Conservation (phyloP, 805 yeast species). For the Zygosaccharomyces rouxii region DNA sequence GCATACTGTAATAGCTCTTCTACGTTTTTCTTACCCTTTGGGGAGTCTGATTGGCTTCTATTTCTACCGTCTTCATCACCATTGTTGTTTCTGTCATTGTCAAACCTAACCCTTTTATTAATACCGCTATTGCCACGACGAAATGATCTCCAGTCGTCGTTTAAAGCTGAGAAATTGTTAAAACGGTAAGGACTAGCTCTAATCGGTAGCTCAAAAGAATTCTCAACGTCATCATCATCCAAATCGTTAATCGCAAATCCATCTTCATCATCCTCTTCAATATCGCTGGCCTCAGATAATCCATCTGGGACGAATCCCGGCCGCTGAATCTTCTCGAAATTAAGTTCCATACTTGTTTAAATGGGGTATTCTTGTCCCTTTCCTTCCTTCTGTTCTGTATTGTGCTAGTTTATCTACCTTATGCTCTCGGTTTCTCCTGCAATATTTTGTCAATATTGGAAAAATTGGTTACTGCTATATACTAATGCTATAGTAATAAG, state of each 20-base stretch:
- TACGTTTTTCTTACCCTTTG: constrained; percentile 16
- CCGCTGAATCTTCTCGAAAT: constrained; percentile 1
- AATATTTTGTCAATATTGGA: background rate
- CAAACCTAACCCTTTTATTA: constrained; percentile 22
- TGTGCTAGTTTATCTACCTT: background rate
- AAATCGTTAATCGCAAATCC: constrained; percentile 13
- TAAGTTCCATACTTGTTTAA: constrained; percentile 1
- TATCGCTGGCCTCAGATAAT: constrained; percentile 15
- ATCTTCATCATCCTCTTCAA: constrained; percentile 12
- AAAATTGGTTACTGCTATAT: background rate
- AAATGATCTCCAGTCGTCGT: constrained; percentile 11
- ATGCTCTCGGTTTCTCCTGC: background rate
- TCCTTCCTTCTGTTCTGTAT: background rate
- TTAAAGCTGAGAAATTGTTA: constrained; percentile 24
- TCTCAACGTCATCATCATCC: constrained; percentile 9
- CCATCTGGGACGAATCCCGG: constrained; percentile 8
- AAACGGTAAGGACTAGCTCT: constrained; percentile 18
- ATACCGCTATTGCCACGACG: constrained; percentile 5
- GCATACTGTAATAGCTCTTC: constrained; percentile 33
- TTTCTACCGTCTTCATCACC: background rate
- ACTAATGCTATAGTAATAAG: background rate
- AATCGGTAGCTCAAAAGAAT: constrained; percentile 27
- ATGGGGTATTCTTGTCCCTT: background rate
- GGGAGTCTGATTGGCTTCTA: constrained; percentile 9
- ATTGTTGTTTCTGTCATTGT: constrained; percentile 5